Percentiles rank a stretch among this genome's conserved stretches.
Evolutionary conservation across 2,329 filamentous ascomycete species (phyloP).

Genomic region (Kalmusia sp.): DNA sequence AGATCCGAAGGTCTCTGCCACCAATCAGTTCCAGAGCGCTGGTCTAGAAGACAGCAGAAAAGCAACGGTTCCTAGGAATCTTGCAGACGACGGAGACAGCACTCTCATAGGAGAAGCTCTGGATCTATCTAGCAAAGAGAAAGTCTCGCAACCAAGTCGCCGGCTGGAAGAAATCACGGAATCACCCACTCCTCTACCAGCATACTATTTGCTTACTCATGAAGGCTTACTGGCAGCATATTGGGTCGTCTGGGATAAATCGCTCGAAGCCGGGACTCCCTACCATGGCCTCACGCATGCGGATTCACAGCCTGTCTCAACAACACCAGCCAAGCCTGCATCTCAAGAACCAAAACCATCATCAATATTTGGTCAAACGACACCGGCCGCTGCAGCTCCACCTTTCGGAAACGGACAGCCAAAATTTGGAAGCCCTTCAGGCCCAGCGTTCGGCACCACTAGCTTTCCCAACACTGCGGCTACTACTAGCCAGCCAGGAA

Average conservation of each 20-base stretch:
- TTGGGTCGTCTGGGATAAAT: constrained; percentile 92
- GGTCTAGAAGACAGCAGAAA: constrained; percentile 77
- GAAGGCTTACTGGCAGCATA: constrained; percentile 85
- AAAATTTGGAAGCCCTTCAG: constrained; percentile 33
- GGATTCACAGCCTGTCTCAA: constrained; percentile 22
- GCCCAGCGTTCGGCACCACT: constrained; percentile 33
- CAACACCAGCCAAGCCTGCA: constrained; percentile 36
- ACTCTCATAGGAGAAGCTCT: constrained; percentile 79
- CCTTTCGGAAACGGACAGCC: constrained; percentile 21
- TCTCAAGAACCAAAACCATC: constrained; percentile 8
- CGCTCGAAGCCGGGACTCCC: constrained; percentile 74
- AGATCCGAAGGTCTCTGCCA: constrained; percentile 65
- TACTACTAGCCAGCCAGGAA: constrained; percentile 32
- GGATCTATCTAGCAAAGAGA: constrained; percentile 84
- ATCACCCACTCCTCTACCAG: constrained; percentile 81
- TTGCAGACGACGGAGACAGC: constrained; percentile 67
- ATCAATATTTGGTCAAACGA: constrained; percentile 21
- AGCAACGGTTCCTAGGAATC: constrained; percentile 65
- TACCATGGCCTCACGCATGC: constrained; percentile 73
- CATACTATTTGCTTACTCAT: constrained; percentile 84
- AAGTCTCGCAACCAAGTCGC: constrained; percentile 77
- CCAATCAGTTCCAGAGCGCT: constrained; percentile 75
- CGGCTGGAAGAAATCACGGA: constrained; percentile 78
- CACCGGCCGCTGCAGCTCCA: constrained; percentile 16
- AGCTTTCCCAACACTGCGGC: constrained; percentile 25